phyloP scores from a whole-genome alignment of 352 stramenopile species.

The Peronospora destructor region DNA sequence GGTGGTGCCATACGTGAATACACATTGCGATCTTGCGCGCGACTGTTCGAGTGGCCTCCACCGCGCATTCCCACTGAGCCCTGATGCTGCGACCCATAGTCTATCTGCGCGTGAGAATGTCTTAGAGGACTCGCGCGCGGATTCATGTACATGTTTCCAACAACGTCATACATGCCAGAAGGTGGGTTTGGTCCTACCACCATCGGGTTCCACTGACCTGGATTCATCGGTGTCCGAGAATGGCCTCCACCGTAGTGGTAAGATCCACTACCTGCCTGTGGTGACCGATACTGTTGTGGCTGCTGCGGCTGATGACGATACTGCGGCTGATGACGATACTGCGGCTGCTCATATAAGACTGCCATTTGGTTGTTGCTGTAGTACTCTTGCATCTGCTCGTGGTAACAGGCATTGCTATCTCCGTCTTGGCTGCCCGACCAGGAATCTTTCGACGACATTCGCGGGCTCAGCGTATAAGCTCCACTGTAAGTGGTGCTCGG shows the following conservation, averaged over 20 bases:
- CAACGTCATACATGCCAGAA: constrained; percentile 25
- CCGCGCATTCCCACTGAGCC: constrained; percentile 28
- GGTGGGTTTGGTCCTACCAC: constrained; percentile 23
- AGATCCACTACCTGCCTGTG: constrained; percentile 18
- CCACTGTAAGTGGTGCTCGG: constrained; percentile 26
- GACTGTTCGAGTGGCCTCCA: constrained; percentile 21
- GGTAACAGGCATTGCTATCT: constrained; percentile 31
- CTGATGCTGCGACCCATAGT: constrained; percentile 33
- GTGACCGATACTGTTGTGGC: constrained; percentile 24
- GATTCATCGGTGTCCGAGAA: constrained; percentile 24
- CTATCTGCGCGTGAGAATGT: constrained; percentile 33
- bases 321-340: constrained; percentile 11
- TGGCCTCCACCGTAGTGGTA: constrained; percentile 29
- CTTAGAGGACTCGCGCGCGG: constrained; percentile 27
- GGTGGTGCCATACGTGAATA: constrained; percentile 55
- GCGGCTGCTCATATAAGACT: constrained; percentile 20
- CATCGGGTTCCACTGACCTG: constrained; percentile 39
- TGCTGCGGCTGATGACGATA: constrained; percentile 20
- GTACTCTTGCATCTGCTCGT: constrained; percentile 43
- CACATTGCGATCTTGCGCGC: constrained; percentile 27
- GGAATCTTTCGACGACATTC: constrained; percentile 39
- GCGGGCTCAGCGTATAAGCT: constrained; percentile 41
- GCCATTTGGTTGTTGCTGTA: constrained; percentile 31
- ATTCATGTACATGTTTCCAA: constrained; percentile 49
- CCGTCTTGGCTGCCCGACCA: constrained; percentile 49